Evolutionary conservation across 345 rosid genomes (phyloP).

Genomic region (Hibiscus syriacus): DNA sequence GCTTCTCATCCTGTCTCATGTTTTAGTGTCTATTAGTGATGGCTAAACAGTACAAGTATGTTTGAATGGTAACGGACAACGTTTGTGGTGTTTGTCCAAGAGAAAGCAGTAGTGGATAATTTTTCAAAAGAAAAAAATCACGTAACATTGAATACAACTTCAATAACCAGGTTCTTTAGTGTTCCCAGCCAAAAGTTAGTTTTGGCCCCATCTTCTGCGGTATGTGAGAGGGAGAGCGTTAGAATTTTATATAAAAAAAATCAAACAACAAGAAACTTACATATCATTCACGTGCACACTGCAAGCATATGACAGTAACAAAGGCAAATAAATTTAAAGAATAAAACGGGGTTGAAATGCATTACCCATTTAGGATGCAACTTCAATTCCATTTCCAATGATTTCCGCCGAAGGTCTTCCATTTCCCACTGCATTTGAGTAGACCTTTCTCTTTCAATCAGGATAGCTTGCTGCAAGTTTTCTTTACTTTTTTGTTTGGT

Average conservation of each 20-base stretch:
- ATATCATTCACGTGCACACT: background rate
- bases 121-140: background rate
- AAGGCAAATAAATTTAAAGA: background rate
- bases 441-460: constrained; percentile 76
- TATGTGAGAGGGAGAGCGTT: background rate
- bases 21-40: background rate
- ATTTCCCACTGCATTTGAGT: constrained; percentile 99
- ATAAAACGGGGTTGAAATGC: background rate
- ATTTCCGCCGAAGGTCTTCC: constrained; percentile 83
- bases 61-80: background rate
- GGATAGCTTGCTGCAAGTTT: constrained; percentile 80
- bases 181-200: background rate
- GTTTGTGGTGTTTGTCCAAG: background rate
- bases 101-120: background rate
- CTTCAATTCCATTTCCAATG: constrained; percentile 87
- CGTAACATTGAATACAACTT: background rate
- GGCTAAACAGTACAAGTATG: background rate
- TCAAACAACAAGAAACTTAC: background rate
- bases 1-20: constrained; percentile 49
- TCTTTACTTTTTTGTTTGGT: constrained; percentile 85
- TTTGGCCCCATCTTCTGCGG: background rate
- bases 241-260: background rate
- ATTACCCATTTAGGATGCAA: constrained; percentile 66
- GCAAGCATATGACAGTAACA: background rate
- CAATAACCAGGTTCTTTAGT: background rate